Base-by-base conservation (phyloP, 1,284 basidiomycete species). In the Pascua sp. region DNA sequence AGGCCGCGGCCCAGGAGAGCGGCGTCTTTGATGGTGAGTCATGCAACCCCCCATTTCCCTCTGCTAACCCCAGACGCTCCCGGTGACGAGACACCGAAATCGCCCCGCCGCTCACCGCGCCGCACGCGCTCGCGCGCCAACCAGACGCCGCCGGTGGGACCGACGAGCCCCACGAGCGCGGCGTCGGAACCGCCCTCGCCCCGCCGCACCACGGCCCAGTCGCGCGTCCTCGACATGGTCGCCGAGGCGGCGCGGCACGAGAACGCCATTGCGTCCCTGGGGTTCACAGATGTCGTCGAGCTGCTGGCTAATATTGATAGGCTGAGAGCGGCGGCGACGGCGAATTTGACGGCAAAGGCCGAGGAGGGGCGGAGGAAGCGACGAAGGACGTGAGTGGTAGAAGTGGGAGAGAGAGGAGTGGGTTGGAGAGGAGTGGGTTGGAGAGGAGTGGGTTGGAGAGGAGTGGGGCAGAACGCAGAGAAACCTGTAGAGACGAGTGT, bases 281-380 rank as follows among this genome's bases (percentile, higher is more conserved):
- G 71, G 55, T 62, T 68, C 49, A 64, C 68, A 10, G 70, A 64
- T 24, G 58, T 69, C 2, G 57, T 64, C 48, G 51, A 43, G 2
- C 38, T 75, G 12, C 42, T 71, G 53, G 51, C 49, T 40, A 59
- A 65, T 40, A 42, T 69, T 5, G 65, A 75, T 32, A 53, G 46
- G 47, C 39, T 75, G n/a, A 55, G 63, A 15, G 65, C 51, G 9
- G 65, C 63, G 16, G 71, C 67, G 2, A 59, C 51, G 8, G 51
- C 50, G 12, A 47, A 42, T 5, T 47, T 60, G 32, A 47, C 45
- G 40, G 43, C 50, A 2, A 47, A 48, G 11, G 58, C 58, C 5
- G 43, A 39, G 24, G 51, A 52, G 43, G 54, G 16, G 17, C 50
- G 58, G 10, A 18, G 37, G 43, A 49, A 50, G 44, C 38, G 54